Percentiles rank a stretch among this genome's conserved stretches.
phyloP scores from a whole-genome alignment of 306 rosid species.

The Echinosophora koreensis region DNA sequence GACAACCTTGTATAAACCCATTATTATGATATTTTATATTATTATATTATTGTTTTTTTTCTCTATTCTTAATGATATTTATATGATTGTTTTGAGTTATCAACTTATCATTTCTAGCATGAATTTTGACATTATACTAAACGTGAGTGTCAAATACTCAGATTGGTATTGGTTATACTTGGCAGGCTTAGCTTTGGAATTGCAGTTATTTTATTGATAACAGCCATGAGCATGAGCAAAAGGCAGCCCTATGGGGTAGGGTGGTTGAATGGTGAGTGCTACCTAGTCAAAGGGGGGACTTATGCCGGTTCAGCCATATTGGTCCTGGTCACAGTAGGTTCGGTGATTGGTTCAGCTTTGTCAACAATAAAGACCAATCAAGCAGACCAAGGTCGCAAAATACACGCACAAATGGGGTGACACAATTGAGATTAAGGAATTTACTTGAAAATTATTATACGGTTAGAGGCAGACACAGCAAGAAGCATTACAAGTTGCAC shows the following conservation, averaged over 20 bases:
- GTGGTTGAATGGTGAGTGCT: slow-evolving; percentile 92
- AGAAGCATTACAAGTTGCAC: slow-evolving; percentile 35
- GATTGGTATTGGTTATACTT: slow-evolving; percentile 34
- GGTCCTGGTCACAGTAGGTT: slow-evolving; percentile 56
- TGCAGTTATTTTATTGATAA: slow-evolving; percentile 58
- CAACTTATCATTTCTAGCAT: too few species aligned
- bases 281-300: slow-evolving; percentile 66
- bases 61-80: too few species aligned
- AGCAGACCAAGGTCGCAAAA: slow-evolving; percentile 51
- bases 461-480: slow-evolving; percentile 26
- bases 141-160: slow-evolving; percentile 2
- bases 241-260: slow-evolving; percentile 75
- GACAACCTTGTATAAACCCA: too few species aligned
- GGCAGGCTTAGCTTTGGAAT: slow-evolving; percentile 83
- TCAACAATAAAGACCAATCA: slow-evolving; percentile 48
- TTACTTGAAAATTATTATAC: not conserved
- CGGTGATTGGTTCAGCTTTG: slow-evolving; percentile 59
- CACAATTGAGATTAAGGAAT: not conserved
- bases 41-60: too few species aligned
- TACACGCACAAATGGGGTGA: slow-evolving; percentile 56
- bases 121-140: not conserved
- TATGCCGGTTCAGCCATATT: slow-evolving; percentile 67
- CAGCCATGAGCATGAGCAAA: slow-evolving; percentile 80
- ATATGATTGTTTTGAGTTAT: too few species aligned
- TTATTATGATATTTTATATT: too few species aligned